Base-by-base conservation (phyloP, 2,329 filamentous ascomycete species). In the Fusarium graminum region DNA sequence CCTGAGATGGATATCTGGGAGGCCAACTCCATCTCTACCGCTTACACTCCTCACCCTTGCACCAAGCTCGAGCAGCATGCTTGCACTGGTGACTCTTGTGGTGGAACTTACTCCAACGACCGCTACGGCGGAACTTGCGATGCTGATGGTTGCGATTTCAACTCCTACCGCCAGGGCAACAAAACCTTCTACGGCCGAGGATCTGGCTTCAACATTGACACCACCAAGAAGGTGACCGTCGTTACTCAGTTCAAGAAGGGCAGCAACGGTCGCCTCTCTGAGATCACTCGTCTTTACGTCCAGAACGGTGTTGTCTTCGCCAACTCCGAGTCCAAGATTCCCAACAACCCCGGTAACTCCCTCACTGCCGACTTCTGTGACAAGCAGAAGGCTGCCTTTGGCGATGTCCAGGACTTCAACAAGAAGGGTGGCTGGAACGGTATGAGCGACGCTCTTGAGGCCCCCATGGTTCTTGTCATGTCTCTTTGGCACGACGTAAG, bases 71-170 rank as follows among this genome's bases (percentile, higher is more conserved):
- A 80, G 49, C 82, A 85, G 69, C 75, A 76, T 53, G 80, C 82
- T 55, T 90, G 88, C 80, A 74, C 74, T 0, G 80, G 81, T 19
- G 77, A 84, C 63, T 59, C 59, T 7, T 88, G 85, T 68, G 86
- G 86, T 59, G 87, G 83, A 58, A 82, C 83, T 34, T 85, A 84
- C 72, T 80, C 78, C 51, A 52, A 69, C 47, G 77, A 83, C 69
- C 86, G 88, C 64, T 90, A 90, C 74, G 79, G 72, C 26, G 88
- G 88, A 52, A 78, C 84, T 58, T 91, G 89, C 75, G 89, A 91
- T 75, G 86, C 87, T 63, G 88, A 90, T 72, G 89, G 89, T 39
- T 91, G 89, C 72, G 89, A 90, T 76, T 90, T 89, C 83, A 90
- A 90, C 83, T 75, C 83, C 38, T 91, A 86, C 85, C 88, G 88